Conservation (phyloP, 2,329 filamentous ascomycete genomes). For the Alternaria arbusti region DNA sequence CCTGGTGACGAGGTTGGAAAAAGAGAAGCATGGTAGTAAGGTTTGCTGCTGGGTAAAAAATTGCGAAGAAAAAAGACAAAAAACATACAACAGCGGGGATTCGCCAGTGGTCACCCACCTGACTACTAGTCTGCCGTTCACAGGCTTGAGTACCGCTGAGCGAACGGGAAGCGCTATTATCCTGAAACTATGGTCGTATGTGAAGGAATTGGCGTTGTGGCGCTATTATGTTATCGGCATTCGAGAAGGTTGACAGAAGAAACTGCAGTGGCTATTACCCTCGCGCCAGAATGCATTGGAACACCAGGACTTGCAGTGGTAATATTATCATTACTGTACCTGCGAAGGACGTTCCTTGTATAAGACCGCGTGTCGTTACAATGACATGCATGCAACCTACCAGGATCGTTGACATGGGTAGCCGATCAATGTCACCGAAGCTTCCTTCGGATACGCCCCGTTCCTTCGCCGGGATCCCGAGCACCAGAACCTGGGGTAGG, state of each 20-base stretch:
- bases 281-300: background rate
- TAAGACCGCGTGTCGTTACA: constrained; percentile 2
- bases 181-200: constrained; percentile 11
- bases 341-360: background rate
- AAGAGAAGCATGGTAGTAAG: background rate
- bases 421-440: constrained; percentile 10
- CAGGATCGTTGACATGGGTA: constrained; percentile 20
- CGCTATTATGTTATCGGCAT: background rate
- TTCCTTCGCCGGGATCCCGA: constrained; percentile 9
- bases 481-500: constrained; percentile 11
- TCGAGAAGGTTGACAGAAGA: background rate
- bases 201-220: background rate
- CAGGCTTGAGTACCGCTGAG: constrained; percentile 7
- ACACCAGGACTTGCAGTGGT: background rate
- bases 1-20: background rate
- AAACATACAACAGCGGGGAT: constrained; percentile 17
- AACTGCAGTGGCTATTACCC: background rate
- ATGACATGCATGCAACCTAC: constrained; percentile 11
- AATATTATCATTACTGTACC: background rate
- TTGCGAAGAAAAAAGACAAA: background rate
- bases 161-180: constrained; percentile 10
- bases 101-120: constrained; percentile 12
- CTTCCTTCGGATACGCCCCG: constrained; percentile 12
- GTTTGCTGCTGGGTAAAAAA: background rate
- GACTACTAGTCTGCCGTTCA: constrained; percentile 12